These are phyloP conservation scores for Russula sp. DNA, from an alignment of 768 basidiomycete species.

Conservation along the genomic window DNA sequence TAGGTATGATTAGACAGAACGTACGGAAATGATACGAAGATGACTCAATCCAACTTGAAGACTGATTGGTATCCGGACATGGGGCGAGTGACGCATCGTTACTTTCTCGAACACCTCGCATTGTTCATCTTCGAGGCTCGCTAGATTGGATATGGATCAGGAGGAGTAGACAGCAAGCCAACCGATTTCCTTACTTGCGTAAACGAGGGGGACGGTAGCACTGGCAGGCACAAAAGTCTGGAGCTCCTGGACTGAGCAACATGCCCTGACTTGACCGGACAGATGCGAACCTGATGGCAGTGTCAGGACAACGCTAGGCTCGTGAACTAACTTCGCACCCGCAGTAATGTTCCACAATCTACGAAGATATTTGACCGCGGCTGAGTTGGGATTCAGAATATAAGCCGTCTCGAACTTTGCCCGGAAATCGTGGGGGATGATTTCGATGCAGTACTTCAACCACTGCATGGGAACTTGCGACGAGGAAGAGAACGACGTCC, in stretches of 20 bases:
- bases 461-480: constrained; percentile 79
- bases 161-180: background rate
- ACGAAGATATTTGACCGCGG: constrained; percentile 67
- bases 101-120: constrained; percentile 50
- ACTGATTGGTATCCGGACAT: constrained; percentile 64
- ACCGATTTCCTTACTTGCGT: constrained; percentile 42
- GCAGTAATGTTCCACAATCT: constrained; percentile 65
- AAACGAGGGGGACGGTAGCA: constrained; percentile 39
- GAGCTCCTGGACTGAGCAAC: constrained; percentile 57
- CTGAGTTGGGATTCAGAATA: constrained; percentile 65
- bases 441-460: constrained; percentile 70
- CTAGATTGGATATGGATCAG: constrained; percentile 30
- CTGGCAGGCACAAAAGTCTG: constrained; percentile 46
- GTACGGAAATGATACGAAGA: constrained; percentile 68
- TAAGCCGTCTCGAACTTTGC: constrained; percentile 52
- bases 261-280: constrained; percentile 39
- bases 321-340: constrained; percentile 30
- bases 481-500: constrained; percentile 64
- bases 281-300: constrained; percentile 9
- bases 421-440: constrained; percentile 65
- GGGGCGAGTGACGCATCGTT: constrained; percentile 56
- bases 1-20: constrained; percentile 22
- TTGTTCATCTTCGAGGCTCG: constrained; percentile 53
- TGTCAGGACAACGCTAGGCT: background rate
- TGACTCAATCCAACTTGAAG: constrained; percentile 63